phyloP scores from a whole-genome alignment of 345 rosid genomes.

The Kandelia obovata region DNA sequence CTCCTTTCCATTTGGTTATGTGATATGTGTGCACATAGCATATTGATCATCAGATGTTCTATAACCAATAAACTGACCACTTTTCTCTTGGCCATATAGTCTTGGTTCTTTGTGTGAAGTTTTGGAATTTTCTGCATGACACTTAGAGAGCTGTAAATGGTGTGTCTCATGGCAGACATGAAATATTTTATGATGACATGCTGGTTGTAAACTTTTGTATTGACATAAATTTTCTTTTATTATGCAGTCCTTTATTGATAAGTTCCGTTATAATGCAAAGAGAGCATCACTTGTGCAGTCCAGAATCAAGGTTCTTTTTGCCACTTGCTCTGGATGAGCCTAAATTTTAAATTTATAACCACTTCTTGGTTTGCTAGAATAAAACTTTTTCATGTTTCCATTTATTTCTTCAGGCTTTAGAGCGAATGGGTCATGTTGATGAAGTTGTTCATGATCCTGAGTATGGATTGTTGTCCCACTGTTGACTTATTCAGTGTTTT shows the following conservation, averaged over 20 bases:
- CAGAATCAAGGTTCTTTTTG: constrained; percentile 76
- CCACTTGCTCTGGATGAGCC: constrained; percentile 6
- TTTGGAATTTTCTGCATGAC: not conserved
- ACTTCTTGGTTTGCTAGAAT: not conserved
- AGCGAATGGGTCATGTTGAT: constrained; percentile 87
- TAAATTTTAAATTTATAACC: constrained; percentile 5
- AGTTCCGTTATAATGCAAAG: constrained; percentile 97
- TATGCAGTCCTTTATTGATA: constrained; percentile 89
- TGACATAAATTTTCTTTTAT: constrained; percentile 20
- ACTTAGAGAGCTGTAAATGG: not conserved
- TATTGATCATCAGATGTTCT: not conserved
- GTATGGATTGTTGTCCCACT: constrained; percentile 44
- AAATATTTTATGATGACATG: not conserved
- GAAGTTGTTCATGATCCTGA: constrained; percentile 95
- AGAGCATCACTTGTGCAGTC: constrained; percentile 99
- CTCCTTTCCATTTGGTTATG: not conserved
- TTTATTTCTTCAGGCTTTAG: constrained; percentile 62
- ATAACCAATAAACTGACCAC: not conserved
- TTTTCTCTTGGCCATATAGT: not conserved
- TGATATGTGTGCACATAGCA: not conserved
- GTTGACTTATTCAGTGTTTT: constrained; percentile 5
- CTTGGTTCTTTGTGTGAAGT: not conserved
- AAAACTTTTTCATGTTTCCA: constrained; percentile 11
- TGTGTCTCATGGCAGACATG: not conserved
- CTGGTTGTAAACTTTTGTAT: not conserved